phyloP scores from a whole-genome alignment of 257 asterid genomes.

The Primulina huaijiensis region DNA sequence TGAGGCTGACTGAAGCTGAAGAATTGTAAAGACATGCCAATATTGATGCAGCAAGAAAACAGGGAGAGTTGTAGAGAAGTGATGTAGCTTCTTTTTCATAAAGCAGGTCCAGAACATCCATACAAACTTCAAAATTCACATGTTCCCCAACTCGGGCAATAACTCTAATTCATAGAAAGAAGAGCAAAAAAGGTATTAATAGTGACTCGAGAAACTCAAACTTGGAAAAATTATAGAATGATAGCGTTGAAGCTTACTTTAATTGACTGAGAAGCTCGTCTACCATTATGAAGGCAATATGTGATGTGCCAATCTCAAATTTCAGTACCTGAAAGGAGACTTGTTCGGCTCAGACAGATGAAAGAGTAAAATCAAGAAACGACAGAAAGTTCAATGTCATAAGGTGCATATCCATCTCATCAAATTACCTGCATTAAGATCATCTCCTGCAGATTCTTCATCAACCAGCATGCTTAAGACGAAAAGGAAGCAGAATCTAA shows the following conservation, averaged over 20 bases:
- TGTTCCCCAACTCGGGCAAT: slow-evolving; percentile 60
- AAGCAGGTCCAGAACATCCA: slow-evolving; percentile 81
- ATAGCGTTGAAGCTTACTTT: slow-evolving; percentile 42
- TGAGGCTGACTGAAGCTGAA: slow-evolving; percentile 12
- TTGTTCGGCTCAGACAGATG: slow-evolving; percentile 19
- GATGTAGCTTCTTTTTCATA: slow-evolving; percentile 68
- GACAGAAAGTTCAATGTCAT: slow-evolving; percentile 8
- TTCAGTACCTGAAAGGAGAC: slow-evolving; percentile 45
- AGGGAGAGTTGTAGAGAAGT: slow-evolving; percentile 51
- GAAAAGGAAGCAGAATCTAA: slow-evolving; percentile 27
- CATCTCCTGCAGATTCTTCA: slow-evolving; percentile 55
- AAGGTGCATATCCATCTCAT: background rate
- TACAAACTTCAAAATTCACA: slow-evolving; percentile 58
- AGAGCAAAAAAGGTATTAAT: slow-evolving; percentile 1
- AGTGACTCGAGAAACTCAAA: background rate
- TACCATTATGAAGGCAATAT: slow-evolving; percentile 40
- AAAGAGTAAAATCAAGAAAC: slow-evolving; percentile 15
- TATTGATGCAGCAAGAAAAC: slow-evolving; percentile 64
- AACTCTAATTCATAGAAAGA: slow-evolving; percentile 34
- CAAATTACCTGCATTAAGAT: slow-evolving; percentile 61
- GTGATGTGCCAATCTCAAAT: slow-evolving; percentile 55
- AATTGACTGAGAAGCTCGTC: slow-evolving; percentile 64
- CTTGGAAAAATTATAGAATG: slow-evolving; percentile 2
- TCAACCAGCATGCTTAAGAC: slow-evolving; percentile 27
- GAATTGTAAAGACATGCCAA: slow-evolving; percentile 40